Conservation (phyloP, 495 filamentous ascomycete species). For the Tuber calosporum region DNA sequence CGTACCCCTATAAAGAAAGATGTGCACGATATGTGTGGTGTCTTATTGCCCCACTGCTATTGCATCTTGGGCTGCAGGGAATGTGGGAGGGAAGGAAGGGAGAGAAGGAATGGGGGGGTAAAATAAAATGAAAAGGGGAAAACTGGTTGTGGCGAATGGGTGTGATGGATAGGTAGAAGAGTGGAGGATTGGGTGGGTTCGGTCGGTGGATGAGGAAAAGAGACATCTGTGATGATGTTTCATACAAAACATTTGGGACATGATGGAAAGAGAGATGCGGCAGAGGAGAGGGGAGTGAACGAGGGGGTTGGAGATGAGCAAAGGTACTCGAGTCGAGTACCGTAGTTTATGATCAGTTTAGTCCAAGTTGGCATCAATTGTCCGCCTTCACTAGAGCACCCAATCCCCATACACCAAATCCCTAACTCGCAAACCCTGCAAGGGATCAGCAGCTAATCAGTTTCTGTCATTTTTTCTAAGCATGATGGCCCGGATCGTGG, state of each 20-base stretch:
- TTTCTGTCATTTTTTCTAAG: slow-evolving; percentile 23
- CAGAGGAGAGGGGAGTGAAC: background rate
- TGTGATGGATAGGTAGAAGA: background rate
- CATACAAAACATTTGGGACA: background rate
- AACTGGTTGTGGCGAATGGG: background rate
- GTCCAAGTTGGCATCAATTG: background rate
- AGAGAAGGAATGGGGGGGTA: background rate
- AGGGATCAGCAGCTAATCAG: slow-evolving; percentile 25
- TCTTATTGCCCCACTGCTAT: background rate
- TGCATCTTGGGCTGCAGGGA: background rate
- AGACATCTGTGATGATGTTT: background rate
- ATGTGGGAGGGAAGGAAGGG: slow-evolving; percentile 2
- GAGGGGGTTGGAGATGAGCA: background rate
- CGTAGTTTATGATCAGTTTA: background rate
- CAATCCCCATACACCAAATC: too few relatives aligned
- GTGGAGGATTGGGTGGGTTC: background rate
- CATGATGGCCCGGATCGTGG: slow-evolving; percentile 25
- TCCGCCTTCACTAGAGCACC: background rate
- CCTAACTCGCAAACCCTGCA: slow-evolving; percentile 22
- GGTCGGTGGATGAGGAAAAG: background rate
- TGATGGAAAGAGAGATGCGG: background rate
- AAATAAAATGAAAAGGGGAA: background rate
- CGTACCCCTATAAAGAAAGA: background rate
- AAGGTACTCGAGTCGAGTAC: too few relatives aligned
- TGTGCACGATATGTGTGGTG: background rate